A percentile compares a stretch with the other conserved stretches of the same genome.
phyloP scores from a whole-genome alignment of 257 asterid genomes.

The Eustoma russellianum region DNA sequence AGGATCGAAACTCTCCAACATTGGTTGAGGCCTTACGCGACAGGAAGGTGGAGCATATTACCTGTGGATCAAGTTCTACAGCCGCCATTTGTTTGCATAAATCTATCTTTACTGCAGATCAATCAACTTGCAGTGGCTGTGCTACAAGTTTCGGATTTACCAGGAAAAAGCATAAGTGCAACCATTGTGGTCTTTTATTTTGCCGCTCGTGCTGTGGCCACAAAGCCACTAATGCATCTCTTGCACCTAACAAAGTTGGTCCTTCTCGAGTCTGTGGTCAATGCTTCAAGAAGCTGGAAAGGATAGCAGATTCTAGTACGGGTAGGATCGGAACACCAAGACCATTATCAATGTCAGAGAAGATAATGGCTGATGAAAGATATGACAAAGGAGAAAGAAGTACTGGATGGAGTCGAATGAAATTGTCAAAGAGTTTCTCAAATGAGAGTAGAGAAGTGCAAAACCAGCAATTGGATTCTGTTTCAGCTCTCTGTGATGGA shows the following conservation, averaged over 20 bases:
- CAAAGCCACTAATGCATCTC: constrained; percentile 35
- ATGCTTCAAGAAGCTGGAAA: constrained; percentile 31
- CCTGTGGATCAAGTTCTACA: constrained; percentile 39
- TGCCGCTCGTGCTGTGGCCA: constrained; percentile 38
- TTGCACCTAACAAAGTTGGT: constrained; percentile 32
- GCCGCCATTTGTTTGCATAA: constrained; percentile 48
- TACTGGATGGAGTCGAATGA: constrained; percentile 20
- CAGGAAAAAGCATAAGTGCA: constrained; percentile 43
- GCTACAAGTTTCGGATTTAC: constrained; percentile 31
- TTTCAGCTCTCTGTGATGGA: constrained; percentile 11
- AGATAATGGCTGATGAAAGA: constrained; percentile 15
- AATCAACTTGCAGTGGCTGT: constrained; percentile 39
- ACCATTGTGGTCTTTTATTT: constrained; percentile 37
- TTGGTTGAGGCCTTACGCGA: constrained; percentile 34
- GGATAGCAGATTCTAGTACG: constrained; percentile 13
- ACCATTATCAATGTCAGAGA: constrained; percentile 15
- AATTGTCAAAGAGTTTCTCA: constrained; percentile 12
- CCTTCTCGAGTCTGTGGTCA: constrained; percentile 35
- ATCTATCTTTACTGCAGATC: constrained; percentile 36
- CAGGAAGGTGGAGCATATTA: constrained; percentile 31
- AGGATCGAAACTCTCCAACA: constrained; percentile 32
- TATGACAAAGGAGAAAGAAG: constrained; percentile 20
- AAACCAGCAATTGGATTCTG: constrained; percentile 9
- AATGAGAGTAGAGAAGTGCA: constrained; percentile 16
- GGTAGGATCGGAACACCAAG: constrained; percentile 24